Conservation (phyloP, 768 basidiomycete species). For the Termitomyces sp. region DNA sequence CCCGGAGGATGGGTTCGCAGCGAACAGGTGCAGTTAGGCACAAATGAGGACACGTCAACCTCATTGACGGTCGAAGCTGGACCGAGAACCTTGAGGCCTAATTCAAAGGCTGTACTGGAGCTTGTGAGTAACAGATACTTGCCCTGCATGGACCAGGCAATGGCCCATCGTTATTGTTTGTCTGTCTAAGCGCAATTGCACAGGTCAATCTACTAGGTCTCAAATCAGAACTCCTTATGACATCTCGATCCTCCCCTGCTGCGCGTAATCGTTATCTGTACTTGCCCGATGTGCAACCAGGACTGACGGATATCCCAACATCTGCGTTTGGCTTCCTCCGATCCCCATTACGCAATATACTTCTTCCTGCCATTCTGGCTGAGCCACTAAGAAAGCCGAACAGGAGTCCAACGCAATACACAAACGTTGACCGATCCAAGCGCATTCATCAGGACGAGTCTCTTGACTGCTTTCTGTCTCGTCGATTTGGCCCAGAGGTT, state of each 20-base stretch:
- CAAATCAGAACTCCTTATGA: slow-evolving; percentile 52
- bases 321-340: slow-evolving; percentile 29
- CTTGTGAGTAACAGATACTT: slow-evolving; percentile 46
- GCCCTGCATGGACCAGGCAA: background rate
- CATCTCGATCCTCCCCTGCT: slow-evolving; percentile 61
- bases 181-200: background rate
- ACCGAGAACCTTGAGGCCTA: slow-evolving; percentile 81
- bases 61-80: slow-evolving; percentile 76
- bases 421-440: background rate
- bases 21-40: slow-evolving; percentile 40
- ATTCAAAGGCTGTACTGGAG: slow-evolving; percentile 67
- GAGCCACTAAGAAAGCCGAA: slow-evolving; percentile 56
- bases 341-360: slow-evolving; percentile 31
- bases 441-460: slow-evolving; percentile 54
- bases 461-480: slow-evolving; percentile 68
- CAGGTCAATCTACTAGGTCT: slow-evolving; percentile 79
- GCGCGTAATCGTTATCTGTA: slow-evolving; percentile 75
- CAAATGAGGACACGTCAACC: slow-evolving; percentile 8
- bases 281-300: slow-evolving; percentile 30
- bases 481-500: slow-evolving; percentile 67
- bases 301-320: slow-evolving; percentile 48
- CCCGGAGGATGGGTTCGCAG: slow-evolving; percentile 88
- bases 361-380: slow-evolving; percentile 48
- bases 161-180: background rate
- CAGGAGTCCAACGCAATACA: slow-evolving; percentile 12